Base-by-base conservation (phyloP, 169 alveolate species). In the Plasmodium gaboni region DNA sequence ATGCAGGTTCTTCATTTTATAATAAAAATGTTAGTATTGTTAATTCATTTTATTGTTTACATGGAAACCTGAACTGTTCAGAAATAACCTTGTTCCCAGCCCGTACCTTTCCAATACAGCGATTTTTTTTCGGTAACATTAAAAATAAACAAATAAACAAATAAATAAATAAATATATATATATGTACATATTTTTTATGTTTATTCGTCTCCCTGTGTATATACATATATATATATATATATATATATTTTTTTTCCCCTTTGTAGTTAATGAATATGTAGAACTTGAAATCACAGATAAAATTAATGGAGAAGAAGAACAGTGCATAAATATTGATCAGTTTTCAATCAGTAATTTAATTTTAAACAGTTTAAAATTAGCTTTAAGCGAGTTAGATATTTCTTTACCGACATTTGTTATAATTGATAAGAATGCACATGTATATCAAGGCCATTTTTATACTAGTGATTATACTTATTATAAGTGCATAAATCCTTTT, bases 21-120 rank as follows among this genome's bases (percentile, higher is more conserved):
- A 80, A 68, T 57, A 67, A 80, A 42, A 80, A 80, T 68, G 83
- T 80, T 26, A 55, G 70, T 5, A 32, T 71, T 55, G 85, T 53
- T 5, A 80, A 80, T 48, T 80, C 85, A 17, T 80, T 80, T 80
- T 80, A 80, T 68, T 80, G 90, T 42, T 48, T 80, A 24, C 90
- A 80, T 80, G 90, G 90, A 1, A 80, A 80, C 44, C n/a, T 80
- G 28, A 80, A 57, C 44, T 80, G 90, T 28, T 17, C 90, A 12
- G 83, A 80, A 32, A 22, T 68, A 10, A 24, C 70, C 13, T 50
- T 80, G 13, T 80, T 80, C 55, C 90, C 90, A 46, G 71, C 90
- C 1, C 51, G 90, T 44, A 67, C 80, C 4, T 80, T 68, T 22
- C 90, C 90, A 15, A 68, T 80, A 32, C 85, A 80, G 64, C 28